Conservation (phyloP, 2,329 filamentous ascomycete species). For the Claviceps arundinis region DNA sequence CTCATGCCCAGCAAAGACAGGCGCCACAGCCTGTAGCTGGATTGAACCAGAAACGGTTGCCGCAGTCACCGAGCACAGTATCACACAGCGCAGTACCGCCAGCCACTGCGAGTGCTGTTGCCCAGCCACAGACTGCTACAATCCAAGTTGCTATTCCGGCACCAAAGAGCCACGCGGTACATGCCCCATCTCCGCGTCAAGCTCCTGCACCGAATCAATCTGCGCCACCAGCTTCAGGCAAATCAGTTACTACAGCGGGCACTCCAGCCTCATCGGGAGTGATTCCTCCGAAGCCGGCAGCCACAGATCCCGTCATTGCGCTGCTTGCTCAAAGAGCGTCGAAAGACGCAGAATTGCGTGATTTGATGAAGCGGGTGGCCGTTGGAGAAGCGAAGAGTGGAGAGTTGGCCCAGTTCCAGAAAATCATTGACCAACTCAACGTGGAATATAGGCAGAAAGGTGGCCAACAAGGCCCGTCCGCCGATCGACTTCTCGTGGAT, state of each 20-base stretch:
- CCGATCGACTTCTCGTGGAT: slow-evolving; percentile 41
- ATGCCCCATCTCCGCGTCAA: not conserved
- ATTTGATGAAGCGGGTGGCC: slow-evolving; percentile 73
- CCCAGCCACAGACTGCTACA: slow-evolving; percentile 3
- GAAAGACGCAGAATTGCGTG: slow-evolving; percentile 57
- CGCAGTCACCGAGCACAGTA: not conserved
- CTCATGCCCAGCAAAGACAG: slow-evolving; percentile 5
- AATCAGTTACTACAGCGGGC: slow-evolving; percentile 2
- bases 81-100: slow-evolving; percentile 2
- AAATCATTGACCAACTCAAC: slow-evolving; percentile 69
- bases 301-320: slow-evolving; percentile 66
- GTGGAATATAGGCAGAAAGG: slow-evolving; percentile 40
- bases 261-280: not conserved
- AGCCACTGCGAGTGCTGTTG: not conserved
- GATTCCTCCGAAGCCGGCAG: slow-evolving; percentile 13
- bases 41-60: not conserved
- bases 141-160: slow-evolving; percentile 8
- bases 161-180: slow-evolving; percentile 6
- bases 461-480: slow-evolving; percentile 37
- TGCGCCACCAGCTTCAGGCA: slow-evolving; percentile 8
- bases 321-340: slow-evolving; percentile 65
- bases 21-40: not conserved
- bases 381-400: slow-evolving; percentile 57
- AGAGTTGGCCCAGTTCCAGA: slow-evolving; percentile 64
- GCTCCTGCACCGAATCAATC: slow-evolving; percentile 4